Base-by-base conservation (phyloP, 805 yeast species). In the Lipomyces sp. region DNA sequence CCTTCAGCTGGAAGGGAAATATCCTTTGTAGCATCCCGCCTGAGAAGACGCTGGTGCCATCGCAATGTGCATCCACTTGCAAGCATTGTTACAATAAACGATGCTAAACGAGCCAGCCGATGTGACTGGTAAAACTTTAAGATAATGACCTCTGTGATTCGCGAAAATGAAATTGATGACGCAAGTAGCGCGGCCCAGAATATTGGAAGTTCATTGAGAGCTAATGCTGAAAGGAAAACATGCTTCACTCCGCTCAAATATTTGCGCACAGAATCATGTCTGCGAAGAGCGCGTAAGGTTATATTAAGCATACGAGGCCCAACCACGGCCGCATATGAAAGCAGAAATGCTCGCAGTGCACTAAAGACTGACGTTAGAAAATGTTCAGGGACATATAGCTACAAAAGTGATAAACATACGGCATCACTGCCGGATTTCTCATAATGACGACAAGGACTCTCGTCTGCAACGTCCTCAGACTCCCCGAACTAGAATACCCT, bases 141-240 rank as follows among this genome's bases (percentile, higher is more conserved):
- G 15, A 48, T 10, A 24, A 59, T 10, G 18, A 18, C 32, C 4
- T 54, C 59, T 24, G 59, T 42, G 8, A 45, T 3, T 5, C 61
- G 55, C 2, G 59, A 10, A 29, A 58, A 30, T 6, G 59, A 45
- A 24, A 58, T 58, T 2, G 65, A 59, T 1, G 66, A 54, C 1
- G 59, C 65, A 18, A 65, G 53, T 32, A 65, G 53, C 4, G 61
- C 42, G 24, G 60, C 54, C 65, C 65, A 65, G 59, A 65, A 62
- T 4, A 53, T 30, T 13, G 69, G 66, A 13, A 59, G 59, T 35
- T 48, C 61, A 33, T 59, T 55, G 6, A 35, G 37, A 15, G 62
- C 51, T 33, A 62, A 45, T 13, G 65, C 69, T 24, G 65, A 39
- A 32, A 58, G 57, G 6, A 65, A 59, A 50, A 65, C 51, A 39